Evolutionary conservation across 495 filamentous ascomycete species (phyloP).

Genomic region (Trichoderma orchidacearum): DNA sequence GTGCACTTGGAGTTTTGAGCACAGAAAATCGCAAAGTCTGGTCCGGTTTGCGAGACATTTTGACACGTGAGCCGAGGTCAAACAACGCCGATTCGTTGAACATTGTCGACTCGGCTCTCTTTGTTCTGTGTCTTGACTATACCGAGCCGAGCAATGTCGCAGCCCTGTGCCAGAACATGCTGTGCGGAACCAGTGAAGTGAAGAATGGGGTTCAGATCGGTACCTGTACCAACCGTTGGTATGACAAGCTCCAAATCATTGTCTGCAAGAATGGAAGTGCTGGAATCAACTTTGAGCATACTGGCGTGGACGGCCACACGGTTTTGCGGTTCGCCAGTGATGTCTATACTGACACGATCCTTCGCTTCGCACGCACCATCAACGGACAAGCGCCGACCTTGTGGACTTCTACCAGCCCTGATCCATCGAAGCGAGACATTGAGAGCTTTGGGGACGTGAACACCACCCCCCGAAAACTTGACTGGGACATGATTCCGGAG

Average conservation of each 20-base stretch:
- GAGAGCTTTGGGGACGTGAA: slow-evolving; percentile 87
- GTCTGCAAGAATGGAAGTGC: slow-evolving; percentile 97
- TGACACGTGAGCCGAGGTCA: slow-evolving; percentile 72
- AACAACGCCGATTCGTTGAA: slow-evolving; percentile 91
- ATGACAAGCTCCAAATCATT: slow-evolving; percentile 98
- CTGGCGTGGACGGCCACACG: slow-evolving; percentile 94
- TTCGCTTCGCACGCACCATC: slow-evolving; percentile 90
- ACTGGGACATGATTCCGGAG: slow-evolving; percentile 96
- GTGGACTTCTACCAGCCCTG: slow-evolving; percentile 83
- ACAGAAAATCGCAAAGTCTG: slow-evolving; percentile 95
- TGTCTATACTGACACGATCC: slow-evolving; percentile 94
- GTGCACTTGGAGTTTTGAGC: slow-evolving; percentile 82
- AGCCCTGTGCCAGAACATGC: slow-evolving; percentile 91
- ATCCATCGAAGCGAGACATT: slow-evolving; percentile 88
- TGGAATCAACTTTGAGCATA: slow-evolving; percentile 98
- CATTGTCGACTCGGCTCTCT: slow-evolving; percentile 90
- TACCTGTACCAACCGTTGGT: slow-evolving; percentile 97
- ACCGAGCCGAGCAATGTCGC: slow-evolving; percentile 68
- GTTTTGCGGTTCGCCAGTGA: slow-evolving; percentile 93
- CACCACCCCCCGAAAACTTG: slow-evolving; percentile 88
- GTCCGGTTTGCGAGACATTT: slow-evolving; percentile 80
- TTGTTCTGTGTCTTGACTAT: slow-evolving; percentile 83
- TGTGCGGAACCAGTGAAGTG: slow-evolving; percentile 86
- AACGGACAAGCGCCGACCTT: slow-evolving; percentile 86
- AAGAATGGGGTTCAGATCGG: slow-evolving; percentile 90